Conservation (phyloP, 345 rosid genomes). For the Eucalyptus victrix region DNA sequence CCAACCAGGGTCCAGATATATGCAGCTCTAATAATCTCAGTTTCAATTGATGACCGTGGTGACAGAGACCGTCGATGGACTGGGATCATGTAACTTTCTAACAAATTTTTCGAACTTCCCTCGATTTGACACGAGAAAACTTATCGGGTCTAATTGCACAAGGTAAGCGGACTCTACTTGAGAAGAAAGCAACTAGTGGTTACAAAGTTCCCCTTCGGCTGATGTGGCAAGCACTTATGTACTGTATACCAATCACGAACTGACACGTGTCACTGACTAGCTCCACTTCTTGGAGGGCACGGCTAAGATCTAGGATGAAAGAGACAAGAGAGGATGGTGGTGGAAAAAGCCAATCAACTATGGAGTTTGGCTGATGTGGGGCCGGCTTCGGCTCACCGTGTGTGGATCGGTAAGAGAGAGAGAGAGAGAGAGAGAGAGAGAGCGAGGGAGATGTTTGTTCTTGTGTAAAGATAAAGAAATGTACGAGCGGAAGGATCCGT, state of each 20-base stretch:
- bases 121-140: neutral
- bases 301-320: neutral
- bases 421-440: neutral
- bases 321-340: rapidly evolving
- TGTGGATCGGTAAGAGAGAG: neutral
- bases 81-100: neutral
- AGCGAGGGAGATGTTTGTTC: neutral
- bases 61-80: neutral
- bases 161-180: rapidly evolving
- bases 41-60: neutral
- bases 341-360: neutral
- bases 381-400: neutral
- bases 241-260: neutral
- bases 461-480: neutral
- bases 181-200: no score
- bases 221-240: neutral
- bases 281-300: neutral
- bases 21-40: neutral
- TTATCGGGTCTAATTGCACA: neutral
- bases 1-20: neutral
- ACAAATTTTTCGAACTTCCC: neutral
- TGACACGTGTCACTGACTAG: neutral
- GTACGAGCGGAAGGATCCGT: neutral
- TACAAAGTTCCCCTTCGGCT: neutral
- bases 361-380: neutral